Percentiles rank a stretch among this genome's conserved stretches.
Conservation (phyloP, 352 stramenopile species). For the Paralagenidium karlingii region DNA sequence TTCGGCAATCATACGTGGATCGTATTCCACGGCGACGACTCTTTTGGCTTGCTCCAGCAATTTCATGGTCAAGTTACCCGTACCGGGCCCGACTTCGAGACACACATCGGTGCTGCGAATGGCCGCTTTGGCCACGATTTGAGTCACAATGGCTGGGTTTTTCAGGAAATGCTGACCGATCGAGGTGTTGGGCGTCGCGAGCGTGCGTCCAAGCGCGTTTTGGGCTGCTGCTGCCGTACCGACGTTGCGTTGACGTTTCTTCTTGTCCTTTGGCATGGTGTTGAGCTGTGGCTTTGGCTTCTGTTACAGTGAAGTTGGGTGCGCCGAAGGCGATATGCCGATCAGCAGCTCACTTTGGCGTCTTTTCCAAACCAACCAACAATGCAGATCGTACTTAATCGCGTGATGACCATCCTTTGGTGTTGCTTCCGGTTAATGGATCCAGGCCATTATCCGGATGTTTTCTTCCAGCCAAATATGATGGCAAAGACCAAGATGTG, state of each 20-base stretch:
- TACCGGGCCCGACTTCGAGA: constrained; percentile 95
- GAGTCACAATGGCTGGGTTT: constrained; percentile 93
- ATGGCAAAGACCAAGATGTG: no score
- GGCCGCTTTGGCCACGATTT: constrained; percentile 95
- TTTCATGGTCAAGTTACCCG: constrained; percentile 99
- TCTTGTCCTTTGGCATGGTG: constrained; percentile 84
- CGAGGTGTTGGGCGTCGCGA: constrained; percentile 94
- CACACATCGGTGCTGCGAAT: constrained; percentile 94
- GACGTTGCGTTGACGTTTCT: constrained; percentile 68
- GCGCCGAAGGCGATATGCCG: no score
- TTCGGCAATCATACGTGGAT: constrained; percentile 98
- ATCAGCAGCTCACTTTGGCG: no score
- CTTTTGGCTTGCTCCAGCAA: constrained; percentile 95
- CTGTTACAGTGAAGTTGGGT: no score
- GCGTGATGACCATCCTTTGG: no score
- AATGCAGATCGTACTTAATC: no score
- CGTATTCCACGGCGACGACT: constrained; percentile 97
- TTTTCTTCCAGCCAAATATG: background rate
- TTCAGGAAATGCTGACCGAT: constrained; percentile 99
- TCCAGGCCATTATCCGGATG: background rate
- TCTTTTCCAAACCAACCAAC: no score
- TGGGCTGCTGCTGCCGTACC: constrained; percentile 54
- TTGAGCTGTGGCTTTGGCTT: no score
- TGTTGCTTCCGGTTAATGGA: no score
- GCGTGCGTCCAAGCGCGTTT: constrained; percentile 76